Evolutionary conservation across 176 grass and related monocot genomes (phyloP), one percentile per base, ranked within the genome.

Genomic region (Elaeis guineensis): DNA sequence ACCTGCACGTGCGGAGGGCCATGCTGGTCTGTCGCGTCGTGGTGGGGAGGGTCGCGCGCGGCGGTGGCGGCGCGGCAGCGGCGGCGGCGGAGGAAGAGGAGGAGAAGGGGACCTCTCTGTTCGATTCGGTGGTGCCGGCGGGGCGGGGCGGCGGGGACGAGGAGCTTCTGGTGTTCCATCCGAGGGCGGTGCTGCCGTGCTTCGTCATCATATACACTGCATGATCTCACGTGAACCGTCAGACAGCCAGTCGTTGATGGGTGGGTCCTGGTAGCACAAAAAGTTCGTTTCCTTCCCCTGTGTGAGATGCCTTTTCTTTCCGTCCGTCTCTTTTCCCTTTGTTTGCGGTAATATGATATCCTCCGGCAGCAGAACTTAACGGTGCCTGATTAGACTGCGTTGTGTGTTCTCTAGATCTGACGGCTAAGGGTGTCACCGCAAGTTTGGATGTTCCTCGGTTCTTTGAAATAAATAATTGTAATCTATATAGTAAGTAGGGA

Each of bases 21-120:
- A 95, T 90, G 82, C 64, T 95, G 16, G 83, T 90, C 68, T 95
- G 90, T 77, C 83, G 90, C 54, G 86, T 95, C 16, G 83, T 95
- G 59, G 86, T 72, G 5, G 90, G 90, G 0, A 66, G 67, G 20
- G 86, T 95, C 49, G 79, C 71, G 18, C 70, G 63, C 17, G 83
- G 63, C 52, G 53, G 21, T 48, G 73, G 29, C 70, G 73, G 14
- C 7, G 51, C 44, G 11, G 66, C 44, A 5, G 66, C 17, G 19
- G 69, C 25, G 49, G 26, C 8, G 67, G 58, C 51, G 44, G 65
- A 35, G 69, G 17, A 11, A n/a, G 57, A 19, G 19, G 9, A 35
- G 79, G 70, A n/a, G 72, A 79, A 52, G 58, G 72, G 44, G 59
- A 44, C 35, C 35, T 44, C 35, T 11, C 11, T 51, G 23, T 95